Evolutionary conservation across 768 basidiomycete species (phyloP).

Genomic region (Boletus patriciae): DNA sequence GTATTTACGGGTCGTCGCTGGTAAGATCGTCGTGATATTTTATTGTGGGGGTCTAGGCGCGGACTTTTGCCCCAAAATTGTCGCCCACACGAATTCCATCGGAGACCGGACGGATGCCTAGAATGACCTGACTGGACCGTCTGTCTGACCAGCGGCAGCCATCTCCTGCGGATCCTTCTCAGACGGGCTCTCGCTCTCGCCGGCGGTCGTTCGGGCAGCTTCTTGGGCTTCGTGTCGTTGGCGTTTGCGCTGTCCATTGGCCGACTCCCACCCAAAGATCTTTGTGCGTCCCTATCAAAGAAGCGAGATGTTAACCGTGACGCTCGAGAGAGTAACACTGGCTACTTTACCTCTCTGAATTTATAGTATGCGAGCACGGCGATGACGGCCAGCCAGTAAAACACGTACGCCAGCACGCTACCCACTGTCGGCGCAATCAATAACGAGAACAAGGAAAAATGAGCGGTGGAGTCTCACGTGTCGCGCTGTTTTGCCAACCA

Average conservation of each 20-base stretch:
- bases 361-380: constrained; percentile 65
- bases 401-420: constrained; percentile 80
- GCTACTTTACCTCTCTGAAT: constrained; percentile 47
- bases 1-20: not conserved
- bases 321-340: not conserved
- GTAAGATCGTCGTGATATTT: not conserved
- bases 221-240: constrained; percentile 24
- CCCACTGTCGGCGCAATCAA: constrained; percentile 48
- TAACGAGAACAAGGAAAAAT: not conserved
- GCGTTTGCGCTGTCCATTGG: constrained; percentile 41
- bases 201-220: not conserved
- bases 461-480: constrained; percentile 39
- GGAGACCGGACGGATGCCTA: not conserved
- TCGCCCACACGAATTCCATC: not conserved
- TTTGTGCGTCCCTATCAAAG: constrained; percentile 61
- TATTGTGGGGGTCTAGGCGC: not conserved
- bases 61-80: too few relatives aligned
- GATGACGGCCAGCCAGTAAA: constrained; percentile 90
- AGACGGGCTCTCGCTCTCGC: not conserved
- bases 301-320: not conserved
- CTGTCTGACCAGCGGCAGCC: not conserved
- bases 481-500: constrained; percentile 86
- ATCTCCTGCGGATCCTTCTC: not conserved
- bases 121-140: not conserved
- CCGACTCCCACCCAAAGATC: constrained; percentile 57